These are phyloP conservation scores for Picochlorum sp. DNA, from an alignment of 139 green algal genomes.

Conservation along the genomic window DNA sequence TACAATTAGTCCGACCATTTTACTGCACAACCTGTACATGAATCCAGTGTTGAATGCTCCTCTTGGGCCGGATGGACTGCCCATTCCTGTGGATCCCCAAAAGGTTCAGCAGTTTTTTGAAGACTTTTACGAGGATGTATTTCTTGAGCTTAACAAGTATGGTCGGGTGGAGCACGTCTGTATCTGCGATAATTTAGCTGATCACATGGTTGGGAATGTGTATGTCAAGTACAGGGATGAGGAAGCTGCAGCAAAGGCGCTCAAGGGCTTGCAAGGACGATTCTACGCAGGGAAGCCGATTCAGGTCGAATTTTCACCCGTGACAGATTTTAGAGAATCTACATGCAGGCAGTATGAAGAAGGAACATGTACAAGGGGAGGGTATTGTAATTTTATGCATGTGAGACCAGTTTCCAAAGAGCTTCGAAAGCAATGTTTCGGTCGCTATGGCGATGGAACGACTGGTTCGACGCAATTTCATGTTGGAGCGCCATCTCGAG, in stretches of 20 bases:
- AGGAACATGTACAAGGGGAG: conserved; percentile 89
- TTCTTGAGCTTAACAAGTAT: conserved; percentile 87
- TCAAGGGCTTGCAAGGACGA: conserved; percentile 56
- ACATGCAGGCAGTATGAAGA: conserved; percentile 98
- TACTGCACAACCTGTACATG: conserved; percentile 95
- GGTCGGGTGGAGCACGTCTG: conserved; percentile 94
- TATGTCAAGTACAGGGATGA: conserved; percentile 95
- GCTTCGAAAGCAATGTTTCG: conserved; percentile 57
- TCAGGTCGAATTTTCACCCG: conserved; percentile 87
- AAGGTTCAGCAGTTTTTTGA: conserved; percentile 86
- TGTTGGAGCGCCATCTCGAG: not conserved
- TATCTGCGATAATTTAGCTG: conserved; percentile 95
- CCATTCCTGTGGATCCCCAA: conserved; percentile 69
- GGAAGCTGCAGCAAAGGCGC: conserved; percentile 56
- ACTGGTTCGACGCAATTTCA: conserved; percentile 27
- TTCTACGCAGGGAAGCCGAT: conserved; percentile 89
- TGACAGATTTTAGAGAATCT: conserved; percentile 96
- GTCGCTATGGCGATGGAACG: conserved; percentile 58
- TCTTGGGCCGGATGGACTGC: conserved; percentile 71
- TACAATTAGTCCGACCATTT: conserved; percentile 79
- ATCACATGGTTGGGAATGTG: conserved; percentile 95
- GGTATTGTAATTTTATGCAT: conserved; percentile 99
- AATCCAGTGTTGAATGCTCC: conserved; percentile 82
- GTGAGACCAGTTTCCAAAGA: conserved; percentile 76
- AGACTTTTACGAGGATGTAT: conserved; percentile 99